These are phyloP conservation scores for Vitis rupestris DNA, from an alignment of 164 flowering plant species.

Conservation along the genomic window DNA sequence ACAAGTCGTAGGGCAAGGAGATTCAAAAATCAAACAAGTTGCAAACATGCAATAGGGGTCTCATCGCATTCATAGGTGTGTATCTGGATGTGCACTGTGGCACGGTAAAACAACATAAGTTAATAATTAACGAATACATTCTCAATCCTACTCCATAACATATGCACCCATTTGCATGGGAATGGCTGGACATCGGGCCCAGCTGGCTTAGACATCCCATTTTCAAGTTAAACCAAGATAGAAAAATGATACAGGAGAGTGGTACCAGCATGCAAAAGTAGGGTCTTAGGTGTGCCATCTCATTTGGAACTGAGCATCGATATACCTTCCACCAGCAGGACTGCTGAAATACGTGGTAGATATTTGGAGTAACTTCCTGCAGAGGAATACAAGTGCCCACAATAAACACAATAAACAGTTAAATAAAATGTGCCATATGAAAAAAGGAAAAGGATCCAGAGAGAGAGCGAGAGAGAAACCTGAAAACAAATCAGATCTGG, in stretches of 20 bases:
- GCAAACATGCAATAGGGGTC: too few relatives aligned
- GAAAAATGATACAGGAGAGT: constrained; percentile 1
- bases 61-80: too few relatives aligned
- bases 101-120: too few relatives aligned
- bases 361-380: constrained; percentile 88
- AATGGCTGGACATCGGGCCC: too few relatives aligned
- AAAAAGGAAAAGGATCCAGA: neutral
- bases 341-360: constrained; percentile 54
- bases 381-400: constrained; percentile 5
- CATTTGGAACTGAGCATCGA: constrained; percentile 61
- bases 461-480: constrained; percentile 37
- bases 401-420: neutral
- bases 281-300: constrained; percentile 31
- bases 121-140: too few relatives aligned
- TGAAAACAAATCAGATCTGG: constrained; percentile 94
- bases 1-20: too few relatives aligned
- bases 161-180: too few relatives aligned
- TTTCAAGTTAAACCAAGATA: neutral
- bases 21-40: too few relatives aligned
- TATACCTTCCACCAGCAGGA: constrained; percentile 88
- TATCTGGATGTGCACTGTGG: too few relatives aligned
- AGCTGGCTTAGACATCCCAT: neutral
- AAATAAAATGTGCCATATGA: neutral
- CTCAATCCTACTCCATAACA: too few relatives aligned
- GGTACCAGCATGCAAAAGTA: constrained; percentile 91